Percentiles rank a stretch among this genome's conserved stretches.
These are phyloP conservation scores for Albifimbria verrucaria DNA, from an alignment of 2,329 filamentous ascomycete species.

Conservation along the genomic window DNA sequence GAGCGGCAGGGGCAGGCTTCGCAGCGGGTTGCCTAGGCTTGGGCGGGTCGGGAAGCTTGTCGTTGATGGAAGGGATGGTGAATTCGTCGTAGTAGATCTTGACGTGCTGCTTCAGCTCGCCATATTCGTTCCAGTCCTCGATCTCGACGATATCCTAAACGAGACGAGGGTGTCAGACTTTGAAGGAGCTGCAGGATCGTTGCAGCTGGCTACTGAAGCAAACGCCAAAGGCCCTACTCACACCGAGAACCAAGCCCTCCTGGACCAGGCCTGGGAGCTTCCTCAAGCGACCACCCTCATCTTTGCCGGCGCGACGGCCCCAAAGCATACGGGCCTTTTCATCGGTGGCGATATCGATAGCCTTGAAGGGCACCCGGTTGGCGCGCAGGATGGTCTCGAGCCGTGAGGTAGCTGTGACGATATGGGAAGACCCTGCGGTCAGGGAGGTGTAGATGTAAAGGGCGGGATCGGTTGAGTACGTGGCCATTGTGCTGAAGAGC, in stretches of 20 bases:
- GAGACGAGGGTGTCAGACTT: slow-evolving; percentile 1
- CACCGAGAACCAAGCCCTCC: slow-evolving; percentile 78
- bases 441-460: slow-evolving; percentile 96
- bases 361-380: slow-evolving; percentile 91
- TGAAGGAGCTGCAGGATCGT: neutral
- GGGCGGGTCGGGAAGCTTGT: slow-evolving; percentile 43
- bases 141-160: slow-evolving; percentile 83
- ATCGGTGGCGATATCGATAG: slow-evolving; percentile 86
- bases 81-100: slow-evolving; percentile 63
- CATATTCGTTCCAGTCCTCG: slow-evolving; percentile 99
- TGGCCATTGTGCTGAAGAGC: slow-evolving; percentile 26
- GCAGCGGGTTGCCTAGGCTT: slow-evolving; percentile 22
- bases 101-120: slow-evolving; percentile 86
- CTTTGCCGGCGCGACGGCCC: slow-evolving; percentile 77
- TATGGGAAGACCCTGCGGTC: slow-evolving; percentile 91
- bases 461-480: slow-evolving; percentile 60
- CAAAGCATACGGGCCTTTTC: slow-evolving; percentile 85
- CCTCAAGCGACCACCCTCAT: slow-evolving; percentile 55
- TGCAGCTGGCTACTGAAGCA: no score
- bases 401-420: slow-evolving; percentile 91
- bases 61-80: slow-evolving; percentile 54
- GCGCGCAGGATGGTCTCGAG: slow-evolving; percentile 95
- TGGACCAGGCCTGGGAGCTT: slow-evolving; percentile 90
- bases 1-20: slow-evolving; percentile 19
- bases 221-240: slow-evolving; percentile 52